Conservation (phyloP, 306 rosid species). For the Prunus mume region DNA sequence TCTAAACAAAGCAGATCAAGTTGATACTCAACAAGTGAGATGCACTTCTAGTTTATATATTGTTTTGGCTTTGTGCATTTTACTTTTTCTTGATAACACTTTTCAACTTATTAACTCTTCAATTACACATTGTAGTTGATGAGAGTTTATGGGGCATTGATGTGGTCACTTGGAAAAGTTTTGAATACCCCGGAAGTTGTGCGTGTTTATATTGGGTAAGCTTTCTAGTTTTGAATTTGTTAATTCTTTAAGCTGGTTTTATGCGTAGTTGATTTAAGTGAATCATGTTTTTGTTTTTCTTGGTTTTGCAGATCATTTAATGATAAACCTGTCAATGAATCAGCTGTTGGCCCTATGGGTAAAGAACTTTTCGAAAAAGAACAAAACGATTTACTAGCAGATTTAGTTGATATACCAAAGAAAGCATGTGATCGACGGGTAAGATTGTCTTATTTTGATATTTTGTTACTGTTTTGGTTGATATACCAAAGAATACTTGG, state of each 20-base stretch:
- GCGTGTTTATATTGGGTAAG: constrained; percentile 92
- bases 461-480: neutral
- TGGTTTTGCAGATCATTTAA: constrained; percentile 63
- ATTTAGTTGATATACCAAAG: constrained; percentile 80
- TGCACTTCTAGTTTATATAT: neutral
- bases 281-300: neutral
- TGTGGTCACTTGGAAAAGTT: constrained; percentile 97
- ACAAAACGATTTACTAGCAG: constrained; percentile 72
- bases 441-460: constrained; percentile 15
- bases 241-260: neutral
- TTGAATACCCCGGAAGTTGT: constrained; percentile 83
- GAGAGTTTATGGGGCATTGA: constrained; percentile 98
- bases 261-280: neutral
- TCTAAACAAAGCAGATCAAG: constrained; percentile 92
- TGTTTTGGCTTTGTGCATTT: neutral
- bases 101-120: neutral
- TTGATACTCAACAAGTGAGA: constrained; percentile 91
- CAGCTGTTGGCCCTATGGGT: constrained; percentile 56
- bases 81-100: neutral
- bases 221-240: neutral
- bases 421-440: constrained; percentile 92
- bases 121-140: constrained; percentile 52
- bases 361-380: constrained; percentile 81
- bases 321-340: constrained; percentile 66
- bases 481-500: neutral